A percentile compares a stretch with the other conserved stretches of the same genome.
These are phyloP conservation scores for Rhodotorula sphaerocarpa DNA, from an alignment of 768 basidiomycete species.

Conservation along the genomic window DNA sequence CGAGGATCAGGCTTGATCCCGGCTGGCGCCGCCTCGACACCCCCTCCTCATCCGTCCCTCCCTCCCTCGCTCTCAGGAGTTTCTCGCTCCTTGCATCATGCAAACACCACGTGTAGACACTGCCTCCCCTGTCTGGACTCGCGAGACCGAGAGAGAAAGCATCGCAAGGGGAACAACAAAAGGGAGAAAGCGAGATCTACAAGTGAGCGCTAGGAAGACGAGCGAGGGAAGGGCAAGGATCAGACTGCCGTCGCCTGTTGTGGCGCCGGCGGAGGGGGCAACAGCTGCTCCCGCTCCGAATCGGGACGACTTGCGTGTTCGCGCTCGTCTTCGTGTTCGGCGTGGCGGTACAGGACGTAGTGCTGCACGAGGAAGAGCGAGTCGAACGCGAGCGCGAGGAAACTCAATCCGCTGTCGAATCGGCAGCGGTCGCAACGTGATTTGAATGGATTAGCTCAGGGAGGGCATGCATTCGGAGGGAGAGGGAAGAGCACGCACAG, in stretches of 20 bases:
- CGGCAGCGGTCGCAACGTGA: too few relatives aligned
- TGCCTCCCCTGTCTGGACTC: too few relatives aligned
- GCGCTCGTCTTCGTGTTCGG: not conserved
- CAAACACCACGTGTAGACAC: too few relatives aligned
- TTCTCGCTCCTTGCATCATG: too few relatives aligned
- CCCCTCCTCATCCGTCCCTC: not conserved
- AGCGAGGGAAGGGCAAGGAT: not conserved
- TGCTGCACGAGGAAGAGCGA: constrained; percentile 42
- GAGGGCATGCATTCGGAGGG: not conserved
- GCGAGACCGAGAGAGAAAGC: too few relatives aligned
- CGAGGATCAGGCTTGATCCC: too few relatives aligned
- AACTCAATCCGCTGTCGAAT: constrained; percentile 37
- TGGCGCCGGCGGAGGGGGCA: not conserved
- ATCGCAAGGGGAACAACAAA: too few relatives aligned
- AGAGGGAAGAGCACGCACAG: constrained; percentile 29
- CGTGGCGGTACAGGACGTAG: constrained; percentile 40
- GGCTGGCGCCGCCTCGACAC: too few relatives aligned
- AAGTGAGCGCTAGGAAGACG: not conserved
- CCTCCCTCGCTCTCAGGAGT: too few relatives aligned
- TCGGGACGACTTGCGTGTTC: not conserved
- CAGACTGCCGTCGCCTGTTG: not conserved
- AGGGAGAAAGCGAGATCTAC: too few relatives aligned
- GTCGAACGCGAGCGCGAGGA: constrained; percentile 42
- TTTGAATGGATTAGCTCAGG: too few relatives aligned
- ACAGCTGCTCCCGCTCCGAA: not conserved